Base-by-base conservation (phyloP, 2,329 filamentous ascomycete genomes). In the Pestalotiopsis sp. region DNA sequence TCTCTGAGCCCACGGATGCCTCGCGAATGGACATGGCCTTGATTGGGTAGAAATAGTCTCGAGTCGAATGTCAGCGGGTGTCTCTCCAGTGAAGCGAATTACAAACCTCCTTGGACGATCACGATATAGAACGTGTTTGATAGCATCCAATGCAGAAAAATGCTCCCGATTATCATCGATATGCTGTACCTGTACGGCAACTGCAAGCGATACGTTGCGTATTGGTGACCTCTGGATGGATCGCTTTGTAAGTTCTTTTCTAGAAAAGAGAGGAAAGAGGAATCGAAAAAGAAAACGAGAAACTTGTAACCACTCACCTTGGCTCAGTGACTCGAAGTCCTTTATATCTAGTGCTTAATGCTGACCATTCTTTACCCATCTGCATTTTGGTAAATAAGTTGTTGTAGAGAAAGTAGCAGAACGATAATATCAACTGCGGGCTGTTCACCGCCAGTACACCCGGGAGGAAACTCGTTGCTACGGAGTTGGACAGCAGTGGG, bases 361-460 rank as follows among this genome's bases (percentile, higher is more conserved):
- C 68, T 25, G 76, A 76, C 79, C 81, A 87, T 72, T 88, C 86
- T 1, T 74, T 67, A 0, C 77, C 81, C 11, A 79, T 69, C 1
- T 81, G 76, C 75, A 86, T 83, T 13, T 75, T 74, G 0, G 85
- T 87, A 59, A 81, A 78, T 1, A 84, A 36, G 1, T 72, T 75
- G 69, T 85, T 85, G 70, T 81, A 59, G 2, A 70, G 68, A 5
- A 85, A 68, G 68, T 84, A 85, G 25, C 79, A 72, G 20, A 81
- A 74, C 0, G 82, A 84, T 0, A 84, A 68, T 1, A 84, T 67
- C 0, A 81, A 36, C 65, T 85, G 84, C 0, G 83, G 81, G 4
- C 74, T 66, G 59, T 84, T 85, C 31, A 78, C 81, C 2, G 66
- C 27, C 41, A 73, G 14, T 2, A 73, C 69, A 0, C 72, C 73